Evolutionary conservation across 768 basidiomycete genomes (phyloP), one percentile per base, ranked within the genome.

Genomic region (Rubroboletus pulcherrimus): DNA sequence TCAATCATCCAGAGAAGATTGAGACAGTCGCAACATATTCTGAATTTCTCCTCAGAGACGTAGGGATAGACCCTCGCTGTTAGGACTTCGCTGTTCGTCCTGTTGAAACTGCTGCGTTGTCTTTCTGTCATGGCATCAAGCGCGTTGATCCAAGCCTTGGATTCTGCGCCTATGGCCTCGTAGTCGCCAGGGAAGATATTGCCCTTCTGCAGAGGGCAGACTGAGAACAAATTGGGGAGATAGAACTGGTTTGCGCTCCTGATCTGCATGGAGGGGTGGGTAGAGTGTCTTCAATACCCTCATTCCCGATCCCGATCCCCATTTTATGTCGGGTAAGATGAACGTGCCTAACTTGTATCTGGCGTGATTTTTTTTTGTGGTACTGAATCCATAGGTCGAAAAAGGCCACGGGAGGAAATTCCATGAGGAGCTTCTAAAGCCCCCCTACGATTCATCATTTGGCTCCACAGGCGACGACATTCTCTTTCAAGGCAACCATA

Each of bases 1-100:
- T 87, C 86, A 47, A 86, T 75, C 55, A 83, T 81, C 71, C 84
- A 87, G 30, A 87, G 77, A 12, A 83, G 71, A 62, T 86, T 53
- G 61, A 83, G 78, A 56, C 84, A 83, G 68, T 87, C 85, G 63
- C 84, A 85, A 39, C 75, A 78, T 1, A 79, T 85, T 51, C 84
- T 76, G 56, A 85, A 79, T 63, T 79, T 74, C 54, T 84, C 82
- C 53, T 76, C 76, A 37, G 76, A 79, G 42, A 81, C 79, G 65
- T 81, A 85, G 17, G 79, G 77, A 66, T 82, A 87, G n/a, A 75
- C 79, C 65, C 79, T 81, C 10, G 85, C 81, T 61, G 79, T 81
- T 45, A 87, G 74, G 5, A 86, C 76, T 63, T 86, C 84, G 62
- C 80, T 83, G 54, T 77, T 78, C 3, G 82, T 81, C 66, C 81